Evolutionary conservation across 495 filamentous ascomycete genomes (phyloP).

Genomic region (Cryomyces minteri): DNA sequence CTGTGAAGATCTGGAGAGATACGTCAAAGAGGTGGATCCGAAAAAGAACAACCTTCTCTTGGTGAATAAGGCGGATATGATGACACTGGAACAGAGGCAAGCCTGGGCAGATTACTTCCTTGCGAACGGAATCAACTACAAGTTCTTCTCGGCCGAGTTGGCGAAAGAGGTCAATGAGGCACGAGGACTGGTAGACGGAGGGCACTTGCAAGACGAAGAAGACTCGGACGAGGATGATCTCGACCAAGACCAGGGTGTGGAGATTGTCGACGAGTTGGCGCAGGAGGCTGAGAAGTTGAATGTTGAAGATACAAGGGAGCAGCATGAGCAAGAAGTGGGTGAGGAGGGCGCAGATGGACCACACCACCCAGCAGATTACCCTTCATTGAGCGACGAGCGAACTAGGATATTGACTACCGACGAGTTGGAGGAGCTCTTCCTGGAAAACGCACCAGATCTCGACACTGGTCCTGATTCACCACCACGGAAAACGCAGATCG

Average conservation of each 20-base stretch:
- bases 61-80: conserved; percentile 99
- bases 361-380: conserved; percentile 14
- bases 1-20: conserved; percentile 80
- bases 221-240: conserved; percentile 11
- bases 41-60: conserved; percentile 83
- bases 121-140: conserved; percentile 61
- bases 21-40: conserved; percentile 80
- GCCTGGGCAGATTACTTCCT: conserved; percentile 84
- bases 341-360: conserved; percentile 14
- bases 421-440: conserved; percentile 78
- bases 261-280: conserved; percentile 9
- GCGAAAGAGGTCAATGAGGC: conserved; percentile 79
- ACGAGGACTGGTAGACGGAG: conserved; percentile 25
- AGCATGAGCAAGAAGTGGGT: conserved; percentile 17
- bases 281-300: conserved; percentile 8
- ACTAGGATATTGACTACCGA: conserved; percentile 79
- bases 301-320: conserved; percentile 21
- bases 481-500: conserved; percentile 62
- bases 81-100: conserved; percentile 71
- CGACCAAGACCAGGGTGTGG: conserved; percentile 12
- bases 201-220: conserved; percentile 1
- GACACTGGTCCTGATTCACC: conserved; percentile 7
- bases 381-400: conserved; percentile 22
- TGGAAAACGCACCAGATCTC: conserved; percentile 29
- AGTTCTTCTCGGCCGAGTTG: conserved; percentile 86